Base-by-base conservation (phyloP, 768 basidiomycete species). In the Neoboletus magnificus region DNA sequence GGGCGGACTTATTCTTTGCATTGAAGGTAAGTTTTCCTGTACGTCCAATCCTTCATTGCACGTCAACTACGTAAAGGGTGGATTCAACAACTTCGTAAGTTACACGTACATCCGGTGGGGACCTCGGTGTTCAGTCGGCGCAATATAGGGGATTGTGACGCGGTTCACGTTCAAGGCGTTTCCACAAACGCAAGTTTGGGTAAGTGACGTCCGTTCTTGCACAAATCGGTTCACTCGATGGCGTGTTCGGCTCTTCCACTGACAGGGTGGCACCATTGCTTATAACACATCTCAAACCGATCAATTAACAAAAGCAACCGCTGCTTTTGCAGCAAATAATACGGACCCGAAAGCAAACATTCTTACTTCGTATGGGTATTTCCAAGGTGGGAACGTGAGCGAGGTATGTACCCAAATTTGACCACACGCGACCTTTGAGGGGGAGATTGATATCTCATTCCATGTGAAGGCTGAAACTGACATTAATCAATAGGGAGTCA, bases 71-170 rank as follows among this genome's bases (percentile, higher is more conserved):
- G 18, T 45, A 39, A 48, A 86, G 82, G 86, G 86, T 43, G 84
- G 84, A 9, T 73, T 77, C 63, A 87, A 87, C 60, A 86, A 86
- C 65, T 86, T 84, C 61, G 78, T 79, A 55, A 49, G 63, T 48
- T 52, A 48, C 10, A 42, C 30, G 33, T 50, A 52, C 61, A 35
- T 45, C 12, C 22, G 25, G 42, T 22, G 37, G 12, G 35, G 45
- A 18, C 16, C n/a, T 37, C 5, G 66, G 2, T 64, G 65, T 33
- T 74, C 70, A 48, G 83, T 79, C 66, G 54, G 71, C 11, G 65
- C 41, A 35, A 49, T 23, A 10, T 40, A 79, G 77, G 85, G 85
- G 0, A 80, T 87, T 25, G 82, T 86, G 30, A 86, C 82, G 1
- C 73, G 70, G 50, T 81, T 87, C 66, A 82, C 77, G 0, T 56